These are phyloP conservation scores for Musa troglodytarum DNA, from an alignment of 176 grass and related monocot genomes.

Conservation along the genomic window DNA sequence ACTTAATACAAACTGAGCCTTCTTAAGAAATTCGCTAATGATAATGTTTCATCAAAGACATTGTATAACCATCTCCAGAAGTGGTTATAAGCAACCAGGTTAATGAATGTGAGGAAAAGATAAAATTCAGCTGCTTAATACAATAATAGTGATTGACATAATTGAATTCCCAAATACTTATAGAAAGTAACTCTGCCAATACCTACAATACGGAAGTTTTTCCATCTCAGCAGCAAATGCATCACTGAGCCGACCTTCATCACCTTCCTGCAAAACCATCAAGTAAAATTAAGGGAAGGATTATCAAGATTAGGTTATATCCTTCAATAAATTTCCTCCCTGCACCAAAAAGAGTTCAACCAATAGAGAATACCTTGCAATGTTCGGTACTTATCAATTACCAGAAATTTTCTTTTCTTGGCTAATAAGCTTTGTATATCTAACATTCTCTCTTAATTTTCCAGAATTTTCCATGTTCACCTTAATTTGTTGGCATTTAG, in stretches of 20 bases:
- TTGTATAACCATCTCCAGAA: neutral
- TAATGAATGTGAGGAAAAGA: neutral
- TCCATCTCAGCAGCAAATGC: constrained; percentile 76
- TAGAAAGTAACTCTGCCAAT: neutral
- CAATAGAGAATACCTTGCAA: no score
- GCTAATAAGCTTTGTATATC: no score
- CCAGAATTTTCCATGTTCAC: no score
- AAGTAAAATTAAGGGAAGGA: neutral
- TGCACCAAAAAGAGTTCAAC: neutral
- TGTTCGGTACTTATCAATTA: no score
- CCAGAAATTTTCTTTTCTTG: no score
- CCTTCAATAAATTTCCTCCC: neutral
- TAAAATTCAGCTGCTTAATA: neutral
- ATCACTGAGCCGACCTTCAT: constrained; percentile 78
- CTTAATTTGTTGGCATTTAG: no score
- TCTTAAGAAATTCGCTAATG: neutral
- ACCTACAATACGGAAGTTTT: constrained; percentile 66
- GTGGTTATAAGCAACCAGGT: no score
- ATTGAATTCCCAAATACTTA: neutral
- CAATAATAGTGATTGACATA: neutral
- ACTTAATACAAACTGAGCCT: neutral
- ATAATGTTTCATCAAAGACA: neutral
- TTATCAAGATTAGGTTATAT: neutral
- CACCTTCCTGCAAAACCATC: constrained; percentile 55
- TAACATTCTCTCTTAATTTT: no score